Evolutionary conservation across 257 asterid species (phyloP), one percentile per base, ranked within the genome.

Genomic region (Solanum lignicaule): DNA sequence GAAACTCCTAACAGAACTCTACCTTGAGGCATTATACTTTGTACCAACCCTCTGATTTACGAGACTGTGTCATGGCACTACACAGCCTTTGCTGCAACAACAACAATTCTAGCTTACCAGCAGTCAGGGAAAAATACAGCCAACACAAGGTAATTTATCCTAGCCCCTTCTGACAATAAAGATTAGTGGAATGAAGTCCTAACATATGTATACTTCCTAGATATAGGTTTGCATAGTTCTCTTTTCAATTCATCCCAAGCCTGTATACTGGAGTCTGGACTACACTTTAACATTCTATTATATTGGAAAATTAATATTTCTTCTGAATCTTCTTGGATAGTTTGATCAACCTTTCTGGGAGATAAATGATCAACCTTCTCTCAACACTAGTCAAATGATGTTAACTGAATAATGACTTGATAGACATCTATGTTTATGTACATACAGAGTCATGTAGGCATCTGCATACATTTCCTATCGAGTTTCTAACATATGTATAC

Each of bases 71-170:
- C 23, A 65, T 78, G 91, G 94, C 92, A 79, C 88, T 93, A 33
- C 92, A 93, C 72, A 68, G 75, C 83, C 91, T 91, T n/a, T 89
- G 89, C 85, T 72, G 85, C 87, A 78, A 86, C 21, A 88, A 90
- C 86, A 75, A 41, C 55, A 90, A 83, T 83, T 95, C 98, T 48
- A 93, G 89, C 87, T 92, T 95, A 86, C 98, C 98, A 33, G 98
- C 99, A 38, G 86, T 95, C 48, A 91, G 98, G 88, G 98, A 97
- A 90, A 97, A 95, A 84, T 97, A 97, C 92, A 94, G 99, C 78
- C 99, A 97, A 88, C 99, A 97, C 71, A 97, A 95, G 99, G 99
- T 95, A 88, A 43, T 41, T 79, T 25, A 41, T 72, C 76, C 38
- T 71, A 71, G 39, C 12, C 39, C n/a, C 76, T 5, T 27, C 23